phyloP scores from a whole-genome alignment of 331 rosid species.

The Rhamnella rubrinervis region DNA sequence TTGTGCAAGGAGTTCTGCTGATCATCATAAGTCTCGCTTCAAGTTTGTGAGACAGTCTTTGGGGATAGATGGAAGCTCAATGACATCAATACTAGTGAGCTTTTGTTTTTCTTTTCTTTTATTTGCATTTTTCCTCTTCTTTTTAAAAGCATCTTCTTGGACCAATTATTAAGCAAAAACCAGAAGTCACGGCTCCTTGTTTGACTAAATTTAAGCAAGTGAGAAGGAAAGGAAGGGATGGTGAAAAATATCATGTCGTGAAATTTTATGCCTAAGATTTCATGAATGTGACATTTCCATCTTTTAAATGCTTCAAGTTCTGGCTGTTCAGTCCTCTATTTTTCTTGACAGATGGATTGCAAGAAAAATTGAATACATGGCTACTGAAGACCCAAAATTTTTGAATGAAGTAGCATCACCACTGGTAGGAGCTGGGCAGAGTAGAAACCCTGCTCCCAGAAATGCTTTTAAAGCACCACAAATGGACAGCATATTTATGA shows the following conservation, averaged over 20 bases:
- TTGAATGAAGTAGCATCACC: constrained; percentile 81
- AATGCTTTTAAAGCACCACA: constrained; percentile 42
- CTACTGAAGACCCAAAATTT: constrained; percentile 68
- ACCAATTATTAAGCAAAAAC: too few relatives aligned
- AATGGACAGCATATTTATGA: constrained; percentile 69
- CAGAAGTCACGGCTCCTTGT: too few relatives aligned
- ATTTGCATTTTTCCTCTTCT: background rate
- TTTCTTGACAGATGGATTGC: constrained; percentile 59
- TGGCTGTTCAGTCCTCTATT: constrained; percentile 10
- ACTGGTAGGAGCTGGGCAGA: constrained; percentile 56
- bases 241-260: too few relatives aligned
- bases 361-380: constrained; percentile 65
- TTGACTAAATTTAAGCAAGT: background rate
- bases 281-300: background rate
- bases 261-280: background rate
- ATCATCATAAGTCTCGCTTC: constrained; percentile 46
- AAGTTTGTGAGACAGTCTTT: constrained; percentile 52
- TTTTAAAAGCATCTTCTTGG: too few relatives aligned
- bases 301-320: constrained; percentile 14
- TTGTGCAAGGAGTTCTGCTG: constrained; percentile 28
- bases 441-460: constrained; percentile 46
- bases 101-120: constrained; percentile 4
- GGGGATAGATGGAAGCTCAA: constrained; percentile 66
- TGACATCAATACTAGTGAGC: constrained; percentile 58
- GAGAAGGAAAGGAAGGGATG: background rate